phyloP scores from a whole-genome alignment of 176 grass and related monocot species.

The Triticum monococcum region DNA sequence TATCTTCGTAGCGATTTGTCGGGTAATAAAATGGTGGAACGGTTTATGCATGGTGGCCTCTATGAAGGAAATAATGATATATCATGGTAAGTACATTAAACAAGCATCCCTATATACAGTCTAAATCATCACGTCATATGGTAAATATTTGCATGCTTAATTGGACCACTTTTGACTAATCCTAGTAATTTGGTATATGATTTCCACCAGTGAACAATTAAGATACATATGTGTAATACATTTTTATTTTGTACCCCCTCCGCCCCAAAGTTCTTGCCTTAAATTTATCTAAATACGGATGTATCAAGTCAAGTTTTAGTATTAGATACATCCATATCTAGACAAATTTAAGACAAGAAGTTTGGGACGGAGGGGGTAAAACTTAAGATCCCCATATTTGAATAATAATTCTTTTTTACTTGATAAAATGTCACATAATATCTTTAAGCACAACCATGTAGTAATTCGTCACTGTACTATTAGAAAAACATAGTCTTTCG shows the following conservation, averaged over 20 bases:
- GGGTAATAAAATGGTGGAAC: constrained; percentile 21
- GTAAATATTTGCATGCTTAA: neutral
- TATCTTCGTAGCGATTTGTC: constrained; percentile 12
- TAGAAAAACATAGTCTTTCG: neutral
- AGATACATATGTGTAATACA: neutral
- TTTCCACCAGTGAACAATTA: neutral
- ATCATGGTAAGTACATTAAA: constrained; percentile 31
- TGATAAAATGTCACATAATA: neutral
- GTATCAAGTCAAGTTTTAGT: too few species aligned
- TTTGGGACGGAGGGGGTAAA: too few species aligned
- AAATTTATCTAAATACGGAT: too few species aligned
- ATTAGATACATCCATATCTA: too few species aligned
- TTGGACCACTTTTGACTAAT: neutral
- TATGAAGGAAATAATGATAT: neutral
- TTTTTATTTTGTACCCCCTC: neutral
- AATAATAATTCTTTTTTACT: neutral
- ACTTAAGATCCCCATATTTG: neutral
- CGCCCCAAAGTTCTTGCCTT: too few species aligned
- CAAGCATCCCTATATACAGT: neutral
- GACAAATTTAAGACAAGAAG: too few species aligned
- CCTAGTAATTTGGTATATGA: neutral
- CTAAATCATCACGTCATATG: neutral
- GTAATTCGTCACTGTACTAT: neutral
- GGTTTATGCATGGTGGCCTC: constrained; percentile 37
- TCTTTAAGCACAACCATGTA: neutral